These are phyloP conservation scores for Obelidium mucronatum DNA, from an alignment of 192 early-diverging fungal species.

Conservation along the genomic window DNA sequence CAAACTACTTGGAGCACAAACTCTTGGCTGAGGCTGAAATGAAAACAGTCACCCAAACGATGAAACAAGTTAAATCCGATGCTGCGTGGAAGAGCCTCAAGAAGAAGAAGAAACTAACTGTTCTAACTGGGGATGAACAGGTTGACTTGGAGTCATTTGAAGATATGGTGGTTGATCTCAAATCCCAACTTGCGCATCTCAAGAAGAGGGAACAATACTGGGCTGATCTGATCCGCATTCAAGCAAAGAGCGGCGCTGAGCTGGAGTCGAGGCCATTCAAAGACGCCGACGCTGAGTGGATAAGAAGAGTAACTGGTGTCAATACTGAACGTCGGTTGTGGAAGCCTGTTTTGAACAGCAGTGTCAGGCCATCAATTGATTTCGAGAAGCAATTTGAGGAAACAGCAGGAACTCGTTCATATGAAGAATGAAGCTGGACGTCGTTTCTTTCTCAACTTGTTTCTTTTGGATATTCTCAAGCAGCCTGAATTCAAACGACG, in stretches of 20 bases:
- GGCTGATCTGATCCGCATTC: background rate
- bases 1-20: no score
- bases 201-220: constrained; percentile 20
- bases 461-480: constrained; percentile 31
- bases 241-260: background rate
- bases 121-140: constrained; percentile 19
- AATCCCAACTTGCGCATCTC: background rate
- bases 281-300: constrained; percentile 33
- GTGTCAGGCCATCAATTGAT: constrained; percentile 11
- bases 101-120: constrained; percentile 26
- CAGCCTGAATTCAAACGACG: constrained; percentile 17
- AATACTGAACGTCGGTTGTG: constrained; percentile 2
- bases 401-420: constrained; percentile 25
- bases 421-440: constrained; percentile 33
- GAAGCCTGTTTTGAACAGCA: constrained; percentile 19
- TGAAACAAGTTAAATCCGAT: background rate
- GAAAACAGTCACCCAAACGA: background rate
- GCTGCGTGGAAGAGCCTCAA: background rate
- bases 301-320: constrained; percentile 28
- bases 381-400: constrained; percentile 27
- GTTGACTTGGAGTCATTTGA: constrained; percentile 29
- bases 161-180: background rate
- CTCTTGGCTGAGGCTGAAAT: constrained; percentile 2
- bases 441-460: constrained; percentile 45
- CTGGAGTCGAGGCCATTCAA: constrained; percentile 21